Base-by-base conservation (phyloP, 2,329 filamentous ascomycete genomes). In the Fusarium sterilihyphosum region DNA sequence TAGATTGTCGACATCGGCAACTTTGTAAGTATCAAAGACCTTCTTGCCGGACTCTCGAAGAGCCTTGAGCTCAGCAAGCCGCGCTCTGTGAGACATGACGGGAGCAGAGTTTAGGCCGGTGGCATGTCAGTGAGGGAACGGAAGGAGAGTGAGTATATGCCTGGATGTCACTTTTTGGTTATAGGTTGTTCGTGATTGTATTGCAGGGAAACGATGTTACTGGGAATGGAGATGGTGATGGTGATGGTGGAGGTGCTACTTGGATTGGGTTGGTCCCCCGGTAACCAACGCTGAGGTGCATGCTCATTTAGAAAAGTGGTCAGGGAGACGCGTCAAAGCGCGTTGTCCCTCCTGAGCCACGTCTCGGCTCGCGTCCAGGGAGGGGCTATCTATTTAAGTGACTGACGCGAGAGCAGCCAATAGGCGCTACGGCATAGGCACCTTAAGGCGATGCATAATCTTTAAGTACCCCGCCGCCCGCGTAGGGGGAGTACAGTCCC, bases 41-140 rank as follows among this genome's bases (percentile, higher is more conserved):
- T 96, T 98, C 87, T 97, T 98, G 84, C 96, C 96, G 61, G 95
- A 91, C 78, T 94, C 91, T 80, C 95, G 93, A 76, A 97, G 90
- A 81, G 94, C 95, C 79, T 90, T 90, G 74, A 98, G 90, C 87
- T 97, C 93, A 60, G 93, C 95, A 79, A 92, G 87, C 84, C 86
- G 90, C 74, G 86, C 85, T 76, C 88, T 80, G 72, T 82, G 80
- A 69, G 83, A 80, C 83, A 84, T 84, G 76, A 71, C 74, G 73
- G 61, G 58, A 59, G 57, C 69, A 56, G 60, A 67, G 44, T 33
- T 76, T 71, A 78, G 70, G 60, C 62, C 50, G 50, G 56, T 70
- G 31, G 59, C 77, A 79, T 78, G 75, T 73, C 74, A 78, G 37
- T 47, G 46, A 50, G 24, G 41, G 29, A 41, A 37, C 41, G 37